A percentile compares a stretch with the other conserved stretches of the same genome.
Evolutionary conservation across 2,329 filamentous ascomycete genomes (phyloP).

Genomic region (Sporothrix euskadiensis): DNA sequence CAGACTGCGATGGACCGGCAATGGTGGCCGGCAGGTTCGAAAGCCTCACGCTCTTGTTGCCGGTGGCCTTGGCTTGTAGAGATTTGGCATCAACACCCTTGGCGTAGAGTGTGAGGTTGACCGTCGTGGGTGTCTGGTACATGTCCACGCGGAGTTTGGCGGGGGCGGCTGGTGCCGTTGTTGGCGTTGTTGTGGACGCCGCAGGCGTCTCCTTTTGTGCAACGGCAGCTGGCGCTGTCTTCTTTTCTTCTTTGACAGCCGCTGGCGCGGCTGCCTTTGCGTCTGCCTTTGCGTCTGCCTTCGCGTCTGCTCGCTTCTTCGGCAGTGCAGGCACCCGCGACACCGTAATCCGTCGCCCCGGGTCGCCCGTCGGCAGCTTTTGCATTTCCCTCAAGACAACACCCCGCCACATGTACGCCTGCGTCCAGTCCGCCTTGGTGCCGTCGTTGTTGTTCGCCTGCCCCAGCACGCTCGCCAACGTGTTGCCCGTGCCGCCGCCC

Average conservation of each 20-base stretch:
- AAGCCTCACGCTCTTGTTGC: slow-evolving; percentile 30
- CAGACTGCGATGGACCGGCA: slow-evolving; percentile 25
- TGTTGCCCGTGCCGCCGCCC: slow-evolving; percentile 30
- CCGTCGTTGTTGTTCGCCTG: slow-evolving; percentile 24
- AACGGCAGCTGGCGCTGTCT: neutral
- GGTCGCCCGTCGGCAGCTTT: slow-evolving; percentile 47
- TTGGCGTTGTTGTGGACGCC: neutral
- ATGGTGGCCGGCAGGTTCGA: slow-evolving; percentile 32
- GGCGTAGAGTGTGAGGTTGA: slow-evolving; percentile 45
- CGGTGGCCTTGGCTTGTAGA: slow-evolving; percentile 14
- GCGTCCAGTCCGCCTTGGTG: slow-evolving; percentile 40
- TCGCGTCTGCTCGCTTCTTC: neutral
- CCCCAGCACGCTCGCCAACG: slow-evolving; percentile 6
- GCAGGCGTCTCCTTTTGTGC: neutral
- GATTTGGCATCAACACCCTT: slow-evolving; percentile 42
- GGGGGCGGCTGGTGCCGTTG: slow-evolving; percentile 29
- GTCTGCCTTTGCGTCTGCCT: neutral
- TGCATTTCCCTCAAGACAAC: slow-evolving; percentile 51
- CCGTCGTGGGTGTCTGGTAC: slow-evolving; percentile 44
- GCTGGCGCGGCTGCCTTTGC: neutral
- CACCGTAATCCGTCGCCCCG: slow-evolving; percentile 50
- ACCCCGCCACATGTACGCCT: slow-evolving; percentile 49
- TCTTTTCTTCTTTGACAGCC: neutral
- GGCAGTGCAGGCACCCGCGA: slow-evolving; percentile 38
- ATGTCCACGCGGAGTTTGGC: slow-evolving; percentile 44